Evolutionary conservation across 257 asterid genomes (phyloP).

Genomic region (Lithospermum erythrorhizon): DNA sequence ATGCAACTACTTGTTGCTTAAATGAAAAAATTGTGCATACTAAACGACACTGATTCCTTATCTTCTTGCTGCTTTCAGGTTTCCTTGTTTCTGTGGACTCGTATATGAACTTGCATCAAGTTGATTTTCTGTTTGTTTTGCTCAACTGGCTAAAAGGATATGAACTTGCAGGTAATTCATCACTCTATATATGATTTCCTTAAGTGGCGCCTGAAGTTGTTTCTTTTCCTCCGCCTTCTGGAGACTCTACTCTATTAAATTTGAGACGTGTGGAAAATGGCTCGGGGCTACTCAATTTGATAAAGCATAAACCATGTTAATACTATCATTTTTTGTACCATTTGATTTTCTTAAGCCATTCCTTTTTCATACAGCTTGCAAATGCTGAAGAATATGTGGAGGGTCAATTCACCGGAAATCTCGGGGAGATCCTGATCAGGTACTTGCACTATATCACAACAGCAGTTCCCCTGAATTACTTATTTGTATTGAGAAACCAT

Average conservation of each 20-base stretch:
- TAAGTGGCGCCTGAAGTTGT: too few relatives aligned
- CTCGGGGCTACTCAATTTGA: too few relatives aligned
- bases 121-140: not conserved
- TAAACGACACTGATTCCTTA: not conserved
- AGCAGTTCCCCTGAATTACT: not conserved
- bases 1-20: not conserved
- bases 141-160: too few relatives aligned
- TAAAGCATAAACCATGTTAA: too few relatives aligned
- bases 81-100: conserved; percentile 89
- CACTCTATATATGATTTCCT: too few relatives aligned
- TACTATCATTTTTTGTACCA: too few relatives aligned
- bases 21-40: not conserved
- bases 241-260: too few relatives aligned
- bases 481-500: not conserved
- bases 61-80: conserved; percentile 37
- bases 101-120: conserved; percentile 75
- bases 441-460: not conserved
- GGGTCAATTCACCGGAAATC: conserved; percentile 79
- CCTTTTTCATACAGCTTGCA: conserved; percentile 61
- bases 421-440: conserved; percentile 60
- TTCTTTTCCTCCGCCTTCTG: too few relatives aligned
- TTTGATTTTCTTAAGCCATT: too few relatives aligned
- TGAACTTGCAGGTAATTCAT: too few relatives aligned
- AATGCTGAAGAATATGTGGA: conserved; percentile 87
- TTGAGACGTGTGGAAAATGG: too few relatives aligned